Evolutionary conservation across 345 rosid genomes (phyloP).

Genomic region (Eucalyptus virginea): DNA sequence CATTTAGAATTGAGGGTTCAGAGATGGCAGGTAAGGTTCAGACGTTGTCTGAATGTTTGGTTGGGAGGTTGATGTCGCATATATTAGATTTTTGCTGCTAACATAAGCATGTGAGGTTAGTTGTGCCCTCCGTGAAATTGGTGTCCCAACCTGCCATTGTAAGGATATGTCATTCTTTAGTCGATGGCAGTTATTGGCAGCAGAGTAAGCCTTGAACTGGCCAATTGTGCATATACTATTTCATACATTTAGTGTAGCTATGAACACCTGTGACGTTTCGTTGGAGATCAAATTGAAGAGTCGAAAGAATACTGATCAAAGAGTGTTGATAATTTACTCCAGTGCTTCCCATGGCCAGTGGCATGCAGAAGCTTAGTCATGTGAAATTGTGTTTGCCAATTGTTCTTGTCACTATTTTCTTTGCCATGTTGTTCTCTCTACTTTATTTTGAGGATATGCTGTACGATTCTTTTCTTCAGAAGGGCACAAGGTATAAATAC

Average conservation of each 20-base stretch:
- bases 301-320: background rate
- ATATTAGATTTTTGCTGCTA: background rate
- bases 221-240: background rate
- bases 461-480: background rate
- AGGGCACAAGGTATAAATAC: background rate
- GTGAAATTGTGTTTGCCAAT: background rate
- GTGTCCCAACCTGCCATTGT: background rate
- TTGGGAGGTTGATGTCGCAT: background rate
- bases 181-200: rapidly evolving
- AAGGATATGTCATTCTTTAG: background rate
- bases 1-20: background rate
- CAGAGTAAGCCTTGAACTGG: background rate
- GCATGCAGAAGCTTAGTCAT: background rate
- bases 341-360: background rate
- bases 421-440: background rate
- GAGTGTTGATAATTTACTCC: background rate
- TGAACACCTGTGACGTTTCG: background rate
- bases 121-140: background rate
- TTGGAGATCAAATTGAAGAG: background rate
- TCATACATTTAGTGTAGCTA: background rate
- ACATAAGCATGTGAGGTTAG: background rate
- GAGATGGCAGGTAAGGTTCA: background rate
- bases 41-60: background rate
- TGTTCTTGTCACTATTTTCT: background rate
- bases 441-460: background rate